Evolutionary conservation across 2,329 filamentous ascomycete genomes (phyloP).

Genomic region (Aspergillus sp.): DNA sequence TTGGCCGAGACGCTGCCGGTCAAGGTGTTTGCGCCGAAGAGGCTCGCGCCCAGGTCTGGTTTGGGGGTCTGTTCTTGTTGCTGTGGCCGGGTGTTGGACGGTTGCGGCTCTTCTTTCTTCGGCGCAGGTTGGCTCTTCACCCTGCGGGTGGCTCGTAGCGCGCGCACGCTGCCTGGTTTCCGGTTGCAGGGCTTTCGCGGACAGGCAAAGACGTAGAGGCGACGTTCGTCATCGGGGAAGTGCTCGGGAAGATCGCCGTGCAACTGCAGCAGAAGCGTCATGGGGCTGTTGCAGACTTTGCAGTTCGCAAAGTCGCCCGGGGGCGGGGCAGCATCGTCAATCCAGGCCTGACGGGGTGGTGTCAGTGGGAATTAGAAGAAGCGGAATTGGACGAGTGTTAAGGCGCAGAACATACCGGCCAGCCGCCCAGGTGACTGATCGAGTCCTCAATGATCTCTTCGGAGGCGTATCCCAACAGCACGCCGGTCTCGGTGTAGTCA

Average conservation of each 20-base stretch:
- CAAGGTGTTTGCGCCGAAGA: constrained; percentile 55
- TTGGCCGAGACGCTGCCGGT: constrained; percentile 35
- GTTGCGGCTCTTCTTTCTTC: constrained; percentile 19
- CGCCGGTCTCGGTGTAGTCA: constrained; percentile 63
- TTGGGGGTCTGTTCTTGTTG: constrained; percentile 20
- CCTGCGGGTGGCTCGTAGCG: constrained; percentile 64
- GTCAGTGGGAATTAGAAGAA: constrained; percentile 14
- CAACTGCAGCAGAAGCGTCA: constrained; percentile 83
- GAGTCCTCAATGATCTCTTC: constrained; percentile 75
- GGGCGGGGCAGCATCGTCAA: constrained; percentile 67
- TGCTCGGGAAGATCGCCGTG: constrained; percentile 84
- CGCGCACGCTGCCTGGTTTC: constrained; percentile 77
- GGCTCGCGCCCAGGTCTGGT: constrained; percentile 52
- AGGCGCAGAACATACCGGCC: constrained; percentile 63
- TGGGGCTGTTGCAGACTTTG: constrained; percentile 78
- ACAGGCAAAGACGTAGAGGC: constrained; percentile 84
- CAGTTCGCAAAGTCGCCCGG: constrained; percentile 78
- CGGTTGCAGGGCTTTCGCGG: constrained; percentile 73
- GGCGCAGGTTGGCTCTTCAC: constrained; percentile 32
- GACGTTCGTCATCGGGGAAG: constrained; percentile 82
- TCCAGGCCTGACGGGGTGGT: constrained; percentile 65
- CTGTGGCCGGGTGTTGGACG: constrained; percentile 14
- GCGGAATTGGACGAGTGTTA: not conserved
- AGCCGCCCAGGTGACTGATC: constrained; percentile 83
- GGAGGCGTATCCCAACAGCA: constrained; percentile 85